Base-by-base conservation (phyloP, 768 basidiomycete genomes). In the Naganishia antarctica region DNA sequence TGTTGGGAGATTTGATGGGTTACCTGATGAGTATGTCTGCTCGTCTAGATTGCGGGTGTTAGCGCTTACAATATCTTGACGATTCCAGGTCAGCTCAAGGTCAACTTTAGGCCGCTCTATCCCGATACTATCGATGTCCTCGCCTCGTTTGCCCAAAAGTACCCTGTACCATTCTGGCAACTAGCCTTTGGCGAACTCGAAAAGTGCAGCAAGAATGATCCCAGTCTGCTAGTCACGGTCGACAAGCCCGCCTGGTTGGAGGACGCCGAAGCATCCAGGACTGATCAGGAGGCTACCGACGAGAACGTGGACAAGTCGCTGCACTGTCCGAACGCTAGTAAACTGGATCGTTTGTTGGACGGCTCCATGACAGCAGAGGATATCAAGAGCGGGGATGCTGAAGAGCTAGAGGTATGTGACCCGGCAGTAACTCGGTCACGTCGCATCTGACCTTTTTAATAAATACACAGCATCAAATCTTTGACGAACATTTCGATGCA, bases 31-130 rank as follows among this genome's bases (percentile, higher is more conserved):
- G 88, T 89, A 53, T 63, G 82, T 79, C 4, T 34, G 9, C 29
- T 15, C 4, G n/a, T n/a, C n/a, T n/a, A n/a, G n/a, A n/a, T n/a
- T n/a, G n/a, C n/a, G n/a, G n/a, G n/a, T n/a, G n/a, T n/a, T n/a
- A n/a, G n/a, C n/a, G n/a, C n/a, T n/a, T n/a, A n/a, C n/a, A n/a
- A n/a, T n/a, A n/a, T n/a, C n/a, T n/a, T n/a, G n/a, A n/a, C n/a
- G 26, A 9, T 15, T 32, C 29, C 70, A 87, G 90, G 88, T 6
- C 93, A 96, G 74, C 81, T 97, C 59, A 97, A 98, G 79, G 88
- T 97, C 66, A 94, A 92, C 74, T 79, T 98, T 47, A 84, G 90
- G 29, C 96, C 96, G 0, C 73, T 96, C 16, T 99, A 93, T 88
- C 83, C 85, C 3, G 87, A 92, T 18, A 85, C 91, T 4, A 82